Evolutionary conservation across 106 monocot genomes (phyloP).

Genomic region (Dendrobium chrysotoxum): DNA sequence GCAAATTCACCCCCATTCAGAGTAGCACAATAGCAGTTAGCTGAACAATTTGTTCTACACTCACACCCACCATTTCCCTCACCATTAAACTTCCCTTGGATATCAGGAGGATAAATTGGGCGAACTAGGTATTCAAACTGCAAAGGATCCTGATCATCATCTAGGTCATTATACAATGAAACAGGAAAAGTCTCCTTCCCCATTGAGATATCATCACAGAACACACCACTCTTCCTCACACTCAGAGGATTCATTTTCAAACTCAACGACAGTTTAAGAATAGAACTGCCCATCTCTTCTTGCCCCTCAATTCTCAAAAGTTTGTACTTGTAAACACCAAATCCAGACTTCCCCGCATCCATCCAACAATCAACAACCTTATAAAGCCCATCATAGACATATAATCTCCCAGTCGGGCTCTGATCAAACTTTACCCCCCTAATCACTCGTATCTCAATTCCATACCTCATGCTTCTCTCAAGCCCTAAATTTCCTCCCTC

Average conservation of each 20-base stretch:
- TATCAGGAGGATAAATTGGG: conserved; percentile 41
- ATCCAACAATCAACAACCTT: conserved; percentile 59
- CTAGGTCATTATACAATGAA: conserved; percentile 74
- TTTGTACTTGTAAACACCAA: conserved; percentile 65
- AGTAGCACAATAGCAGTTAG: conserved; percentile 52
- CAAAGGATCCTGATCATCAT: conserved; percentile 66
- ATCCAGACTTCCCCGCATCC: conserved; percentile 61
- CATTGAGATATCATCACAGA: conserved; percentile 64
- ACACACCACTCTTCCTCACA: conserved; percentile 47
- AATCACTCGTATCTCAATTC: conserved; percentile 69
- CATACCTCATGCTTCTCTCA: conserved; percentile 56
- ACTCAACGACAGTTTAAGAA: conserved; percentile 39
- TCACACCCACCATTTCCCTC: conserved; percentile 51
- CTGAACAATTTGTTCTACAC: conserved; percentile 46
- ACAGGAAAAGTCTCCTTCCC: conserved; percentile 67
- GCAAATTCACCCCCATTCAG: conserved; percentile 82
- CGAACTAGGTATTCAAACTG: conserved; percentile 63
- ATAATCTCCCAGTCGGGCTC: conserved; percentile 34
- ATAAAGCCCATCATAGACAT: conserved; percentile 70
- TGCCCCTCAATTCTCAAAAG: conserved; percentile 53
- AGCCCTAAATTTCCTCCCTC: conserved; percentile 62
- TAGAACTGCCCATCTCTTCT: conserved; percentile 48
- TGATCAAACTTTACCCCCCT: conserved; percentile 36
- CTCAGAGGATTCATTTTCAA: conserved; percentile 42
- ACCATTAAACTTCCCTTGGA: conserved; percentile 21